phyloP scores from a whole-genome alignment of 2,329 filamentous ascomycete species.

The Scedosporium apiospermum region DNA sequence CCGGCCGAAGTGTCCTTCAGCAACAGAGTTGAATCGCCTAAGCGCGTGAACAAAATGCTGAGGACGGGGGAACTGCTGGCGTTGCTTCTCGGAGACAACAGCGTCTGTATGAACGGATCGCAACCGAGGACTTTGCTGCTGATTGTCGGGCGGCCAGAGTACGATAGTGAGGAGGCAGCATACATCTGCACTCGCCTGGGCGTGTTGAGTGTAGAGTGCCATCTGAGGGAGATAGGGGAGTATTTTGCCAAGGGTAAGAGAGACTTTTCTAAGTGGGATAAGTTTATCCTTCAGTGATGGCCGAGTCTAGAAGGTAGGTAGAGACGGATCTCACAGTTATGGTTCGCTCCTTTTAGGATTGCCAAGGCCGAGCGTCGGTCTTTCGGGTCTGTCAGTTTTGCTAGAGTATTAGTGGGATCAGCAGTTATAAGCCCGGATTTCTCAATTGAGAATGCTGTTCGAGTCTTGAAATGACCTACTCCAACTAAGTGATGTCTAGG shows the following conservation, averaged over 20 bases:
- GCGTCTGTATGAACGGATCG: not conserved
- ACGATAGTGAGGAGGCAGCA: not conserved
- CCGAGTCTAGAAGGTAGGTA: too few species aligned
- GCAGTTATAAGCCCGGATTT: too few species aligned
- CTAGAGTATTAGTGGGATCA: too few species aligned
- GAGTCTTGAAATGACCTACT: too few species aligned
- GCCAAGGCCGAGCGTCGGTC: too few species aligned
- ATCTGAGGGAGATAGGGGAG: not conserved
- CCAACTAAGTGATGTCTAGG: too few species aligned
- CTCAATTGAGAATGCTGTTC: too few species aligned
- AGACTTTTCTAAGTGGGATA: not conserved
- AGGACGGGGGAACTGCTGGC: not conserved
- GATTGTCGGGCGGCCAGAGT: not conserved
- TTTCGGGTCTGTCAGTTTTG: too few species aligned
- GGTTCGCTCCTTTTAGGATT: too few species aligned
- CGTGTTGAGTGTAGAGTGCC: not conserved
- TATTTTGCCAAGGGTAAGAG: not conserved
- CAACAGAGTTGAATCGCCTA: not conserved
- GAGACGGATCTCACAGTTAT: too few species aligned
- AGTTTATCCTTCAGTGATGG: not conserved
- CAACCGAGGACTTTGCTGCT: not conserved
- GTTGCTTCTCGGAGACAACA: not conserved
- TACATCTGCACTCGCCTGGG: not conserved
- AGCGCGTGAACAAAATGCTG: not conserved
- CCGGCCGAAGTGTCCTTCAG: not conserved